phyloP scores from a whole-genome alignment of 2,329 filamentous ascomycete genomes.

The Diaporthe longicolla region DNA sequence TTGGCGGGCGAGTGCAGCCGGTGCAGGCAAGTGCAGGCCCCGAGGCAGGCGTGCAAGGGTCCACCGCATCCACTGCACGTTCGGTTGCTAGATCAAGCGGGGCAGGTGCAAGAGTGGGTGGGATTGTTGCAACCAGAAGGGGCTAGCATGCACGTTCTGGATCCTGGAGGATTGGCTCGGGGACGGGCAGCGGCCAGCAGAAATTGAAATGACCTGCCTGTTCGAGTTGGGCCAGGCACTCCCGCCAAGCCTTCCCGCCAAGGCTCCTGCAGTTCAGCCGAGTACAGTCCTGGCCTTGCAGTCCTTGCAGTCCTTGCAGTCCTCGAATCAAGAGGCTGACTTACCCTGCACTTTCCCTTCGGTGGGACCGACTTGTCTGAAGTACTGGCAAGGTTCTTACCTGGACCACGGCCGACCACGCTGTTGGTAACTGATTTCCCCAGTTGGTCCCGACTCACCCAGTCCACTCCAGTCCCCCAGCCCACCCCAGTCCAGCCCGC shows the following conservation, averaged over 20 bases:
- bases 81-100: constrained; percentile 22
- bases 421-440: constrained; percentile 15
- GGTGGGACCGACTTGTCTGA: neutral
- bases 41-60: neutral
- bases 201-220: constrained; percentile 11
- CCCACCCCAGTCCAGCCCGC: too few relatives aligned
- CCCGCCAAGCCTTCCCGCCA: constrained; percentile 1
- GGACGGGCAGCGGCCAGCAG: neutral
- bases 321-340: neutral
- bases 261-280: neutral
- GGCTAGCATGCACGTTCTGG: constrained; percentile 7
- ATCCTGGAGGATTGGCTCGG: constrained; percentile 21
- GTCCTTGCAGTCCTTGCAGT: too few relatives aligned
- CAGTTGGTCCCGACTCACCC: neutral
- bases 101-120: constrained; percentile 10
- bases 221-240: neutral
- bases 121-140: neutral
- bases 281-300: neutral
- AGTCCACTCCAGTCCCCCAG: too few relatives aligned
- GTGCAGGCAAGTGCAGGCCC: too few relatives aligned
- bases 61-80: constrained; percentile 9
- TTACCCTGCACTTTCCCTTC: neutral
- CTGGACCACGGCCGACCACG: neutral
- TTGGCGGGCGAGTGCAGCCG: too few relatives aligned
- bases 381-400: neutral